Evolutionary conservation across 1,284 basidiomycete genomes (phyloP).

Genomic region (Ceratobasidium papillatum): DNA sequence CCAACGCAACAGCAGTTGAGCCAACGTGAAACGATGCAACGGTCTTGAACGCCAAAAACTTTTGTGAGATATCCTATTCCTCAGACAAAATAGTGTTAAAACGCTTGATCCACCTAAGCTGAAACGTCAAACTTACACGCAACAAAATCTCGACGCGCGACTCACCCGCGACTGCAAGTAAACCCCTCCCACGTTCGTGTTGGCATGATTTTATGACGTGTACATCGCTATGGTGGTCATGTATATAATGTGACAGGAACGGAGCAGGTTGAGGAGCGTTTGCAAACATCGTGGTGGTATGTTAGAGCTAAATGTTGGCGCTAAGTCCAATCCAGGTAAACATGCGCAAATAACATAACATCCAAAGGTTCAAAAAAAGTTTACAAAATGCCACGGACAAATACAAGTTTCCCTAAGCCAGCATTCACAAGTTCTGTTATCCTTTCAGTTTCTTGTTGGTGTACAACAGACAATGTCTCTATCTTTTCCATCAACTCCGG

Average conservation of each 20-base stretch:
- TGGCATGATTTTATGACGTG: constrained; percentile 36
- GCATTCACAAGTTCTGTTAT: constrained; percentile 75
- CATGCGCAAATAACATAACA: constrained; percentile 19
- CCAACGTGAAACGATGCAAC: constrained; percentile 79
- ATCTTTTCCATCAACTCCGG: constrained; percentile 67
- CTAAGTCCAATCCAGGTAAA: constrained; percentile 1
- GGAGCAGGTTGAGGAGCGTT: constrained; percentile 19
- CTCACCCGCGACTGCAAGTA: constrained; percentile 74
- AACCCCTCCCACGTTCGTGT: constrained; percentile 32
- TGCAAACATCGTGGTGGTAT: constrained; percentile 24
- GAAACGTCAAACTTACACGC: constrained; percentile 58
- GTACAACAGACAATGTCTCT: constrained; percentile 66
- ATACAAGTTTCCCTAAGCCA: constrained; percentile 74
- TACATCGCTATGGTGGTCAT: constrained; percentile 38
- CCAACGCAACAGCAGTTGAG: constrained; percentile 73
- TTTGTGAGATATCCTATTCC: constrained; percentile 49
- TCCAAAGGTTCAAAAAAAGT: background rate
- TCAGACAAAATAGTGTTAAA: constrained; percentile 41
- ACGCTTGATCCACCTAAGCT: constrained; percentile 31
- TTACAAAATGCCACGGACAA: constrained; percentile 51
- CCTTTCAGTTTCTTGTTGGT: constrained; percentile 75
- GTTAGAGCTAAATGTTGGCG: background rate
- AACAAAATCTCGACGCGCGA: constrained; percentile 74
- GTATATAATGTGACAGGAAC: constrained; percentile 28
- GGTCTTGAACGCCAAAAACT: constrained; percentile 55